Percentiles rank a stretch among this genome's conserved stretches.
These are phyloP conservation scores for Candida glaebosa DNA, from an alignment of 805 yeast species.

Conservation along the genomic window DNA sequence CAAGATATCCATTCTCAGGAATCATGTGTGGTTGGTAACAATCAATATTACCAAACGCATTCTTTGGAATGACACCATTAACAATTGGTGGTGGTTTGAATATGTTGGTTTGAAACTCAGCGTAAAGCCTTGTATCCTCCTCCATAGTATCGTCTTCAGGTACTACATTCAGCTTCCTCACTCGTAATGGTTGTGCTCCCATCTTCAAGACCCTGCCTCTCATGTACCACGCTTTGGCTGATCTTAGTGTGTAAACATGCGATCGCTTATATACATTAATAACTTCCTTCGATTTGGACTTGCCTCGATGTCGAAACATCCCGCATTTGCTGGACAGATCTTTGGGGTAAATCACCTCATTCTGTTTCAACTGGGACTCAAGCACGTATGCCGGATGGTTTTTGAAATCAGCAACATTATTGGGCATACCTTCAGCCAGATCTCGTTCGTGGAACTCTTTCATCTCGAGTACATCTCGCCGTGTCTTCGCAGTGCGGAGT, in stretches of 20 bases:
- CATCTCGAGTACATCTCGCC: conserved; percentile 52
- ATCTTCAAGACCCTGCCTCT: conserved; percentile 70
- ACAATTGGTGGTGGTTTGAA: conserved; percentile 63
- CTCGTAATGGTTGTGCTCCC: conserved; percentile 65
- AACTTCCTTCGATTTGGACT: conserved; percentile 27
- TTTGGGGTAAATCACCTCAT: conserved; percentile 68
- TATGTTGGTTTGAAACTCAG: conserved; percentile 71
- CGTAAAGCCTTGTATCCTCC: conserved; percentile 58
- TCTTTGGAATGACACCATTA: conserved; percentile 68
- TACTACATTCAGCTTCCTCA: conserved; percentile 19
- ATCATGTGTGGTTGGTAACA: conserved; percentile 75
- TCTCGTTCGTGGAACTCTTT: conserved; percentile 61
- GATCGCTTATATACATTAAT: conserved; percentile 66
- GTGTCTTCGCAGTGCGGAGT: conserved; percentile 11
- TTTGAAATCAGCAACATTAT: conserved; percentile 73
- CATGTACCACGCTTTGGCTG: conserved; percentile 85
- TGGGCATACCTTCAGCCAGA: conserved; percentile 82
- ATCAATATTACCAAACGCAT: conserved; percentile 82
- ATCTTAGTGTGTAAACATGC: conserved; percentile 59
- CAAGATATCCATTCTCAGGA: conserved; percentile 71
- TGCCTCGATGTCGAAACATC: conserved; percentile 48
- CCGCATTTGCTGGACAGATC: conserved; percentile 62
- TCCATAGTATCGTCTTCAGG: conserved; percentile 49
- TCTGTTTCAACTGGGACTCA: conserved; percentile 67
- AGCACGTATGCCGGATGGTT: conserved; percentile 85